A percentile compares a stretch with the other conserved stretches of the same genome.
These are phyloP conservation scores for Chrysanthemum makinoi DNA, from an alignment of 129 eudicot genomes.

Conservation along the genomic window DNA sequence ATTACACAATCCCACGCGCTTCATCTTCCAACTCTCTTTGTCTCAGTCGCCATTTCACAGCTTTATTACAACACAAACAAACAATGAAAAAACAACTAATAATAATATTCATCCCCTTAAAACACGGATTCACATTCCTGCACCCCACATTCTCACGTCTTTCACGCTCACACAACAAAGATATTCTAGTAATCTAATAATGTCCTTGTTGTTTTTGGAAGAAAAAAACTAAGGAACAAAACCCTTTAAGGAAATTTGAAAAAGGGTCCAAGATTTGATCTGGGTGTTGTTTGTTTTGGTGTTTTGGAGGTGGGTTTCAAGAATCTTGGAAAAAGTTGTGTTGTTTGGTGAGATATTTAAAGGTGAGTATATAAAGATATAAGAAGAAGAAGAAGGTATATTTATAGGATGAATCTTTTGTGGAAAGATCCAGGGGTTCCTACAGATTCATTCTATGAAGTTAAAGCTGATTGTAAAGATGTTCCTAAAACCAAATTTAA, in stretches of 20 bases:
- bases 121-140: constrained; percentile 33
- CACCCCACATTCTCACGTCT: constrained; percentile 47
- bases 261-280: constrained; percentile 31
- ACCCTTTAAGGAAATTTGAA: neutral
- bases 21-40: constrained; percentile 14
- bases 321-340: neutral
- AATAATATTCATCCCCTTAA: constrained; percentile 29
- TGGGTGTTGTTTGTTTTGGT: constrained; percentile 35
- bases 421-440: constrained; percentile 77
- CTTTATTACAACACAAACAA: constrained; percentile 6
- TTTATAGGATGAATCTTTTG: constrained; percentile 41
- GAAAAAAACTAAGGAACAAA: neutral
- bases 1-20: constrained; percentile 1
- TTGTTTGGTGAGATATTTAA: neutral
- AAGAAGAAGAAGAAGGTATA: neutral
- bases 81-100: neutral
- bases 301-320: constrained; percentile 23
- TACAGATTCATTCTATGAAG: constrained; percentile 72
- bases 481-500: constrained; percentile 88
- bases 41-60: constrained; percentile 14
- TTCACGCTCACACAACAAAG: constrained; percentile 28
- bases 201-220: too few relatives aligned
- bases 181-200: neutral
- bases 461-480: constrained; percentile 74
- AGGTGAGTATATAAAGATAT: neutral